phyloP scores from a whole-genome alignment of 495 filamentous ascomycete genomes.

The Immersiella caudata region DNA sequence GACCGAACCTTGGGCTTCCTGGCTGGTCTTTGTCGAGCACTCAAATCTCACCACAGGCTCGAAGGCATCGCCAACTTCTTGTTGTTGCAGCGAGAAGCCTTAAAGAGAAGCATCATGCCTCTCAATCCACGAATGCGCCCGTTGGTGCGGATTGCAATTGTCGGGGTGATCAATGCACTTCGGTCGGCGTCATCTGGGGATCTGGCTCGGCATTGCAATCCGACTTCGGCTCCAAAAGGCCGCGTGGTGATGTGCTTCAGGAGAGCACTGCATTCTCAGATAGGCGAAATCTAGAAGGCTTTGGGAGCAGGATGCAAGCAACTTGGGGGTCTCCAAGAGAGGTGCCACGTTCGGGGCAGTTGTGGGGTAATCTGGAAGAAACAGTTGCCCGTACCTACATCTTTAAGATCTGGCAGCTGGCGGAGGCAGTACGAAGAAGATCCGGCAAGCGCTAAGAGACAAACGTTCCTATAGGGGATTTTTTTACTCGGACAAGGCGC shows the following conservation, averaged over 20 bases:
- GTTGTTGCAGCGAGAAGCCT: too few species aligned
- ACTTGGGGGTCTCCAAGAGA: neutral
- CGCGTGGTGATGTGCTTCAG: neutral
- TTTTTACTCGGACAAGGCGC: neutral
- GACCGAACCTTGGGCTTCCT: neutral
- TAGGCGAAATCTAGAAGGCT: neutral
- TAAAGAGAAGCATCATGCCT: too few species aligned
- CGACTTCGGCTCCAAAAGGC: neutral
- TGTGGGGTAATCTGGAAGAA: slow-evolving; percentile 13
- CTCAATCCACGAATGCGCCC: neutral
- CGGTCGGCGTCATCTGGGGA: neutral
- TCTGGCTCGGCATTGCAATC: neutral
- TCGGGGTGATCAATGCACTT: too few species aligned
- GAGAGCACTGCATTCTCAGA: neutral
- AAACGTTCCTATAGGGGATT: slow-evolving; percentile 13
- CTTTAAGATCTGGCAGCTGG: slow-evolving; percentile 8
- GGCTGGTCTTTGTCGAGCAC: too few species aligned
- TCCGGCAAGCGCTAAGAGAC: neutral
- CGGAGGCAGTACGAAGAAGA: neutral
- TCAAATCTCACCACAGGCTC: too few species aligned
- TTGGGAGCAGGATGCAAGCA: neutral
- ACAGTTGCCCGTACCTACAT: neutral
- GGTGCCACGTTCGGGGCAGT: neutral
- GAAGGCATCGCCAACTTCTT: too few species aligned
- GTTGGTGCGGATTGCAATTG: neutral